Conservation (phyloP, 495 filamentous ascomycete genomes). For the Penicillium bovifimosum region DNA sequence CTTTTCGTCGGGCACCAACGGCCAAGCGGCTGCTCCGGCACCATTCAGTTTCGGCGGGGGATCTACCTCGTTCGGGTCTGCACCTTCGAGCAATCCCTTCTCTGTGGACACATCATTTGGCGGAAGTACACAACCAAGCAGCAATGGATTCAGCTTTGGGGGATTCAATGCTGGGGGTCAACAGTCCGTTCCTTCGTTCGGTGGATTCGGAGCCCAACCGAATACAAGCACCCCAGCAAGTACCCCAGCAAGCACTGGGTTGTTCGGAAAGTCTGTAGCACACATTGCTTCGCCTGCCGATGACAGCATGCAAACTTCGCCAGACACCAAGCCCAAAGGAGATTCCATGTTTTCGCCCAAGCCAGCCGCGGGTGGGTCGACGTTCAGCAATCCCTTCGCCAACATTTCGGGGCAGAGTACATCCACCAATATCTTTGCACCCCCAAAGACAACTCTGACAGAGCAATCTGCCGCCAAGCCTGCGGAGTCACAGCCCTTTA, state of each 20-base stretch:
- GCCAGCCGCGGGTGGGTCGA: constrained; percentile 3
- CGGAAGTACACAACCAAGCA: constrained; percentile 9
- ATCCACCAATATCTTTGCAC: constrained; percentile 7
- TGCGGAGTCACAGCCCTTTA: constrained; percentile 7
- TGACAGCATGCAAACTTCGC: constrained; percentile 44
- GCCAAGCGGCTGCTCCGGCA: constrained; percentile 20
- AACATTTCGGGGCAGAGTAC: constrained; percentile 6
- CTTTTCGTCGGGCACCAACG: constrained; percentile 36
- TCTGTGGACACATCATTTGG: constrained; percentile 22
- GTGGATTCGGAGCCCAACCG: constrained; percentile 22
- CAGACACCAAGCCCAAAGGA: constrained; percentile 32
- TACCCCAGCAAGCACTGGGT: constrained; percentile 5
- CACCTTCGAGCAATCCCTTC: constrained; percentile 39
- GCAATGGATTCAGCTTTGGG: constrained; percentile 20
- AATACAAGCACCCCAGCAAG: constrained; percentile 9
- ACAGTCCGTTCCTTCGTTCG: constrained; percentile 11
- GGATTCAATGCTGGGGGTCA: constrained; percentile 18
- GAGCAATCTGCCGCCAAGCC: constrained; percentile 3
- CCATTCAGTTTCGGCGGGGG: constrained; percentile 36
- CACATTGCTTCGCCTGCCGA: constrained; percentile 17
- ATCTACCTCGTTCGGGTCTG: constrained; percentile 19
- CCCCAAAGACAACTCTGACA: constrained; percentile 1
- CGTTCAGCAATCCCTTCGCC: constrained; percentile 5
- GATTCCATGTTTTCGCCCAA: constrained; percentile 9
- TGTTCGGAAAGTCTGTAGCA: constrained; percentile 22